Evolutionary conservation across 805 yeast species (phyloP).

Genomic region (Pichia deserticola): DNA sequence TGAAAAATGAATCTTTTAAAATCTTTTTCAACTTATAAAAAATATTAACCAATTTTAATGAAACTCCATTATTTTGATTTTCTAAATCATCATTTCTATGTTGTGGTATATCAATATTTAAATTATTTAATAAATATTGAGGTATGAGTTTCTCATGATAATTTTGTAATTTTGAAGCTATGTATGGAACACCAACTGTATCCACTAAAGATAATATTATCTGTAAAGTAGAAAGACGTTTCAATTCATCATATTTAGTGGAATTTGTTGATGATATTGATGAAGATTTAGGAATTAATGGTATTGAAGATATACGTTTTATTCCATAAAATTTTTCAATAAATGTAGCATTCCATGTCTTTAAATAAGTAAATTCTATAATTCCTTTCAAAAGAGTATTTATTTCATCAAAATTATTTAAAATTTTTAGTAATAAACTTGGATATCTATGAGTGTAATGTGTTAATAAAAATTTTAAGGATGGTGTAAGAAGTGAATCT

Average conservation of each 20-base stretch:
- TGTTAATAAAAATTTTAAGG: slow-evolving; percentile 69
- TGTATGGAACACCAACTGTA: slow-evolving; percentile 58
- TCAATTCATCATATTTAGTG: slow-evolving; percentile 37
- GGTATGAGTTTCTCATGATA: slow-evolving; percentile 59
- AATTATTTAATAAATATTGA: slow-evolving; percentile 39
- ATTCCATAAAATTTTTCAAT: slow-evolving; percentile 91
- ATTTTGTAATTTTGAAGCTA: slow-evolving; percentile 60
- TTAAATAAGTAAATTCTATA: slow-evolving; percentile 65
- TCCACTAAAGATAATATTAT: slow-evolving; percentile 47
- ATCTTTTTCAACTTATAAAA: background rate
- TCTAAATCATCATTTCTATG: background rate
- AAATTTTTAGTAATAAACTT: slow-evolving; percentile 48
- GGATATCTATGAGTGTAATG: slow-evolving; percentile 80
- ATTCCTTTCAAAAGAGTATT: slow-evolving; percentile 51
- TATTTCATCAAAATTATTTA: slow-evolving; percentile 72
- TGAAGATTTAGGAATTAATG: background rate
- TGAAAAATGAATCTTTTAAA: slow-evolving; percentile 36
- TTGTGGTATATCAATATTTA: background rate
- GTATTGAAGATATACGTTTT: slow-evolving; percentile 41
- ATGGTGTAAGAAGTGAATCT: slow-evolving; percentile 70
- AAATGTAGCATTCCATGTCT: slow-evolving; percentile 74
- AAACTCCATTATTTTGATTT: background rate
- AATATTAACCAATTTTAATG: background rate
- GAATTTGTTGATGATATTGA: background rate
- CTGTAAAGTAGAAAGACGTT: slow-evolving; percentile 49